A percentile compares a stretch with the other conserved stretches of the same genome.
phyloP scores from a whole-genome alignment of 2,329 filamentous ascomycete genomes.

The Epicoccum nigrum region DNA sequence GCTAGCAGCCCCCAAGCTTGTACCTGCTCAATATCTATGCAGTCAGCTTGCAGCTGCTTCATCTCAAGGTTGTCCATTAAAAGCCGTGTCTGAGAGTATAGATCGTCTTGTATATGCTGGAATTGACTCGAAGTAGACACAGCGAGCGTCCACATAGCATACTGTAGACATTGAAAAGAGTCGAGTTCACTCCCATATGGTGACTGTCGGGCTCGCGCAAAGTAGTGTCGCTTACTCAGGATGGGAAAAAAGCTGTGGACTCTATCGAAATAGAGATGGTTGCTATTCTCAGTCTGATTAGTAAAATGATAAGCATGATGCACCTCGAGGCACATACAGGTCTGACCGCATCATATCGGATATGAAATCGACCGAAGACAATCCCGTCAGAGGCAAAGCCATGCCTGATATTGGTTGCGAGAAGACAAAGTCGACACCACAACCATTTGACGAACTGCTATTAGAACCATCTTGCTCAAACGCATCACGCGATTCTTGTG shows the following conservation, averaged over 20 bases:
- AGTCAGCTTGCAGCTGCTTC: neutral
- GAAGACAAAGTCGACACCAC: neutral
- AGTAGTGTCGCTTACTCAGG: slow-evolving; percentile 6
- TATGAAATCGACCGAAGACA: neutral
- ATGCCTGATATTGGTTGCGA: neutral
- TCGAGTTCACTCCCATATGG: neutral
- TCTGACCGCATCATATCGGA: slow-evolving; percentile 4
- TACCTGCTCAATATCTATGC: slow-evolving; percentile 2
- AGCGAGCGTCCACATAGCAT: slow-evolving; percentile 8
- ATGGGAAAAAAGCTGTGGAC: slow-evolving; percentile 7
- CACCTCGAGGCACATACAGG: neutral
- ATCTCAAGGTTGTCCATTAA: slow-evolving; percentile 3
- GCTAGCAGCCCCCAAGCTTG: slow-evolving; percentile 4
- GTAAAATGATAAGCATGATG: neutral
- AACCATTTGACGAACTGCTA: neutral
- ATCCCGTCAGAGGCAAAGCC: neutral
- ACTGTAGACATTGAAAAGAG: slow-evolving; percentile 5
- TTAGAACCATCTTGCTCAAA: neutral
- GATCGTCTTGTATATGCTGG: slow-evolving; percentile 3
- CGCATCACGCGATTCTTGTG: neutral
- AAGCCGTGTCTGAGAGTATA: slow-evolving; percentile 7
- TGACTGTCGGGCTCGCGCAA: neutral
- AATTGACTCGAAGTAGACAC: slow-evolving; percentile 8
- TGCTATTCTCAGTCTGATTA: neutral
- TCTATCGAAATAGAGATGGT: slow-evolving; percentile 7